A percentile compares a stretch with the other conserved stretches of the same genome.
Conservation (phyloP, 768 basidiomycete genomes). For the Plicaturopsis crispa region DNA sequence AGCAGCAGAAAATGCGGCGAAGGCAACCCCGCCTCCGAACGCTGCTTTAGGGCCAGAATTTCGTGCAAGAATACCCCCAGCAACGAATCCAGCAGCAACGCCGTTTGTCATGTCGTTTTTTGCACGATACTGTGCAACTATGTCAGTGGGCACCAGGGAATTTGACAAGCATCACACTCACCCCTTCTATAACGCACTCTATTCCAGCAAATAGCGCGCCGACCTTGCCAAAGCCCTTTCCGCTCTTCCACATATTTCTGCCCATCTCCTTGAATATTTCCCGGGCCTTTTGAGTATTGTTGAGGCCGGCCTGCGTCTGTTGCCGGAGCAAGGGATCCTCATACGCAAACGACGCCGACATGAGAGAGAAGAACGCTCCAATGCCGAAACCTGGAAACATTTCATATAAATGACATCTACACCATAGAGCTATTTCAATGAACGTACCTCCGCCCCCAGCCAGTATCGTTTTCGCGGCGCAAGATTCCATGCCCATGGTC, state of each 20-base stretch:
- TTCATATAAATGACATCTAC: slow-evolving; percentile 8
- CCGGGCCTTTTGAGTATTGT: slow-evolving; percentile 68
- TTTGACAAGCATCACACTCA: slow-evolving; percentile 33
- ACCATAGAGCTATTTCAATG: slow-evolving; percentile 1
- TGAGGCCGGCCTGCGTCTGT: slow-evolving; percentile 47
- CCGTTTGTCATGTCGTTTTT: slow-evolving; percentile 95
- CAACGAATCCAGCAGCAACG: slow-evolving; percentile 77
- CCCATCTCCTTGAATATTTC: slow-evolving; percentile 94
- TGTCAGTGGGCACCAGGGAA: slow-evolving; percentile 4
- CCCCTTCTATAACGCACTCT: slow-evolving; percentile 93
- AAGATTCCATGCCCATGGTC: slow-evolving; percentile 73
- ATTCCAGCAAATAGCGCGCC: slow-evolving; percentile 92
- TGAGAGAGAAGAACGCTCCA: slow-evolving; percentile 93
- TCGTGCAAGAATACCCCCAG: slow-evolving; percentile 84
- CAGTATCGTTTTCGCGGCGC: slow-evolving; percentile 73
- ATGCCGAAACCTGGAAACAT: slow-evolving; percentile 68
- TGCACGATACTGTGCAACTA: slow-evolving; percentile 70
- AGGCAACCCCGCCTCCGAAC: slow-evolving; percentile 83
- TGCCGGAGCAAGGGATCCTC: slow-evolving; percentile 84
- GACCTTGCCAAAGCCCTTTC: slow-evolving; percentile 91
- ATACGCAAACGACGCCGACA: slow-evolving; percentile 92
- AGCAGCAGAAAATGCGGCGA: slow-evolving; percentile 87
- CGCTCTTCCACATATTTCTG: slow-evolving; percentile 80
- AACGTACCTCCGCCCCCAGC: slow-evolving; percentile 77
- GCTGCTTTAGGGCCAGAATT: slow-evolving; percentile 83